Evolutionary conservation across 139 green algal species (phyloP).

Genomic region (Dunaliella primolecta): DNA sequence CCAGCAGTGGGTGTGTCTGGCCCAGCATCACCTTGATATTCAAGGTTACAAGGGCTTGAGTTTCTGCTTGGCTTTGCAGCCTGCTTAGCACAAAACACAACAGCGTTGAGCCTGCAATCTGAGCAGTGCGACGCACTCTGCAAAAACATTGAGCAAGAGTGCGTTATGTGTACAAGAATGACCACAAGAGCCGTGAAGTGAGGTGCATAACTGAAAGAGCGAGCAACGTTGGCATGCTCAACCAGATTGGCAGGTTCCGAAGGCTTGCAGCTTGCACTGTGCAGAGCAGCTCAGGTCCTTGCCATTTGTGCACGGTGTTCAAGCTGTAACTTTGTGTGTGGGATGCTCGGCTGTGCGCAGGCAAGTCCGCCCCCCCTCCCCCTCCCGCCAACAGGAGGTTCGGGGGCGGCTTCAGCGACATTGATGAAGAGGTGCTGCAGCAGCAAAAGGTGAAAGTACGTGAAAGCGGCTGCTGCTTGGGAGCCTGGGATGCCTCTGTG

Average conservation of each 20-base stretch:
- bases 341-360: constrained; percentile 7
- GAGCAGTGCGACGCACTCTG: too few relatives aligned
- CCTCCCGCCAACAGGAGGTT: neutral
- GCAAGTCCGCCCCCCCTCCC: constrained; percentile 13
- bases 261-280: neutral
- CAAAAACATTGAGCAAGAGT: too few relatives aligned
- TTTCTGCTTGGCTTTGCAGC: neutral
- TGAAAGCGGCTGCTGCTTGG: too few relatives aligned
- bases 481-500: too few relatives aligned
- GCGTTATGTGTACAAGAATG: too few relatives aligned
- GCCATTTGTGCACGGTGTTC: neutral
- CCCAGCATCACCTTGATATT: neutral
- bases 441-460: neutral
- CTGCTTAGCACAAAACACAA: neutral
- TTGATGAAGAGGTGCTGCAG: neutral
- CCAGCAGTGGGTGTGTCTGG: constrained; percentile 45
- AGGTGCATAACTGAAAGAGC: too few relatives aligned
- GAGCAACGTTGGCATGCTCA: neutral
- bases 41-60: neutral
- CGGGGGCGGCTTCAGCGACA: neutral
- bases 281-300: neutral
- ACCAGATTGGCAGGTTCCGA: neutral
- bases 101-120: too few relatives aligned
- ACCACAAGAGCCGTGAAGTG: too few relatives aligned
- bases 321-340: too few relatives aligned